phyloP scores from a whole-genome alignment of 1,284 basidiomycete genomes.

The Taiwanofungus camphoratus region DNA sequence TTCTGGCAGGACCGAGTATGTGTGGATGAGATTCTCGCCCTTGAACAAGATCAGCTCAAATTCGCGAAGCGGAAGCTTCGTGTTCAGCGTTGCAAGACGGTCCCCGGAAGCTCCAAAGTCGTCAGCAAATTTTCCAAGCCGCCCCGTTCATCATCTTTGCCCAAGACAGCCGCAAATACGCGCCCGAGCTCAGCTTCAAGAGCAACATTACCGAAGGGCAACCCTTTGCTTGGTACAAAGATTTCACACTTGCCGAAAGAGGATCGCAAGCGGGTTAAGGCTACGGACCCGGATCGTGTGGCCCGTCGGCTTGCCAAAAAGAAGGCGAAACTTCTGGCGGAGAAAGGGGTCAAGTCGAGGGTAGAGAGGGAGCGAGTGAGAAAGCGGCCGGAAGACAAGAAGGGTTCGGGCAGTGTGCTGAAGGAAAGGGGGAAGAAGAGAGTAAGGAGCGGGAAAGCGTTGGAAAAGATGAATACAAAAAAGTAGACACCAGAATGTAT shows the following conservation, averaged over 20 bases:
- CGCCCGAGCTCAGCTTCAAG: constrained; percentile 19
- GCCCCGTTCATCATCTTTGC: constrained; percentile 7
- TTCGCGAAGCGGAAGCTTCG: constrained; percentile 88
- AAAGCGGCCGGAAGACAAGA: constrained; percentile 40
- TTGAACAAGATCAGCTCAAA: constrained; percentile 71
- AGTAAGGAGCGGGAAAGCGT: constrained; percentile 51
- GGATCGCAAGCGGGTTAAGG: constrained; percentile 79
- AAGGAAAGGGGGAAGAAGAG: constrained; percentile 40
- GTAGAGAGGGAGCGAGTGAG: constrained; percentile 38
- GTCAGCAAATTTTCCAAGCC: constrained; percentile 16
- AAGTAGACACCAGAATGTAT: too few species aligned
- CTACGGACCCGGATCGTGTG: constrained; percentile 70
- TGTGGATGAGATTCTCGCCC: constrained; percentile 82
- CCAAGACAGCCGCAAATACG: constrained; percentile 1
- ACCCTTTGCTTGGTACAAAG: constrained; percentile 74
- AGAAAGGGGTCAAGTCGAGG: constrained; percentile 34
- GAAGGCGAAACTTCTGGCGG: constrained; percentile 58
- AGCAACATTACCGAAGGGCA: constrained; percentile 58
- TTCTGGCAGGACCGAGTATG: constrained; percentile 71
- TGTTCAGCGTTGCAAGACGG: constrained; percentile 77
- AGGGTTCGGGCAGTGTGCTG: constrained; percentile 18
- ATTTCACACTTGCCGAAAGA: constrained; percentile 78
- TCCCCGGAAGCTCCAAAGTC: constrained; percentile 32
- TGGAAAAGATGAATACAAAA: constrained; percentile 52
- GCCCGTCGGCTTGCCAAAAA: constrained; percentile 87